These are phyloP conservation scores for Erodium texanum DNA, from an alignment of 441 rosid genomes.

Conservation along the genomic window DNA sequence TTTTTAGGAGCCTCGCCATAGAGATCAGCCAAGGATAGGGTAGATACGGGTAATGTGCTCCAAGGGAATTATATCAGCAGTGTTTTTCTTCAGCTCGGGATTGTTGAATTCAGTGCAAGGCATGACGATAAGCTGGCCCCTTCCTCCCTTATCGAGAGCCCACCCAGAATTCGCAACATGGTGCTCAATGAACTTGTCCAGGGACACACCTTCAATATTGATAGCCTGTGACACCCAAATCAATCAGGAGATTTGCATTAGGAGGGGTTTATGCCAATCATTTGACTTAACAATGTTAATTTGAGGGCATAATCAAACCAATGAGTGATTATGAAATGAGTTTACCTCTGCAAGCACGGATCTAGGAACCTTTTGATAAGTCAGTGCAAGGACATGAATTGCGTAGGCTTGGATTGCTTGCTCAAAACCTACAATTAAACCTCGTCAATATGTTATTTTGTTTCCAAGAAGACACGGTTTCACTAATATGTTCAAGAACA, in stretches of 20 bases:
- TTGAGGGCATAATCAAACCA: background rate
- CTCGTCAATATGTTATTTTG: background rate
- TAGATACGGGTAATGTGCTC: conserved; percentile 82
- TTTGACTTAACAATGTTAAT: background rate
- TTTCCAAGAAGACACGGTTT: background rate
- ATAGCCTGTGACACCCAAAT: conserved; percentile 46
- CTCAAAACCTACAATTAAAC: conserved; percentile 68
- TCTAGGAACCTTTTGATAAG: conserved; percentile 84
- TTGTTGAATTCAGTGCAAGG: conserved; percentile 72
- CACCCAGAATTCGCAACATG: conserved; percentile 58
- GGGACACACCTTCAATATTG: conserved; percentile 65
- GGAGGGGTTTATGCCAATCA: no score
- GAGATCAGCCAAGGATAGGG: conserved; percentile 69
- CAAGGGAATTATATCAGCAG: conserved; percentile 56
- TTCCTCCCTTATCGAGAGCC: conserved; percentile 59
- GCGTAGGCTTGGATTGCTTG: conserved; percentile 85
- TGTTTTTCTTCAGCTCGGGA: conserved; percentile 75
- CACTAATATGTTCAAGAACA: background rate
- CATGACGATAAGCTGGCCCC: conserved; percentile 48
- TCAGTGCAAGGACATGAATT: conserved; percentile 74
- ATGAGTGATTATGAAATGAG: background rate
- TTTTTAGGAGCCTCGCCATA: background rate
- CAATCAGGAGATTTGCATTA: background rate
- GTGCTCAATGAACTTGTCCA: conserved; percentile 84
- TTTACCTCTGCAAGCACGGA: conserved; percentile 89